Conservation (phyloP, 306 rosid species). For the Begonia peltatifolia region DNA sequence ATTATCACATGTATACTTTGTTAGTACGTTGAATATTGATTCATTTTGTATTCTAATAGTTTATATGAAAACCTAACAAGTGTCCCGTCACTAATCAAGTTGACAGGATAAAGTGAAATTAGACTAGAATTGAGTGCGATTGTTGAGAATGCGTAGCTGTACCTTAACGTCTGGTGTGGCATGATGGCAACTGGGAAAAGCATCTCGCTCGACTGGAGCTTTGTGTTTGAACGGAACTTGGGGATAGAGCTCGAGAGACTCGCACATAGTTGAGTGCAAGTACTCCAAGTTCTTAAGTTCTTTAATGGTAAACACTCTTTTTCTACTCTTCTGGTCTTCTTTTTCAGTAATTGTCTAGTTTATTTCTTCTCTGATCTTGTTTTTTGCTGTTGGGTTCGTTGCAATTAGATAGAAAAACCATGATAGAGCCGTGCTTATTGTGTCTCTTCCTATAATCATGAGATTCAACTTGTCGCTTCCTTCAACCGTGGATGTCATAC, state of each 20-base stretch:
- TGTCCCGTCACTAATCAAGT: too few relatives aligned
- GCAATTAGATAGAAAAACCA: constrained; percentile 20
- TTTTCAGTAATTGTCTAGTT: background rate
- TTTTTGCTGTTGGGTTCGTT: constrained; percentile 8
- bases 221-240: constrained; percentile 26
- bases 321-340: background rate
- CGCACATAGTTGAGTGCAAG: constrained; percentile 40
- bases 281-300: constrained; percentile 15
- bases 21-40: too few relatives aligned
- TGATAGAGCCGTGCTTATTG: constrained; percentile 4
- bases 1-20: too few relatives aligned
- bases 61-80: too few relatives aligned
- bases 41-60: too few relatives aligned
- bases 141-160: too few relatives aligned
- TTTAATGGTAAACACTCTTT: background rate
- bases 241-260: constrained; percentile 39
- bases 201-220: constrained; percentile 11
- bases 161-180: constrained; percentile 1
- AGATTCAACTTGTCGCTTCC: constrained; percentile 12
- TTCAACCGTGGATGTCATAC: background rate
- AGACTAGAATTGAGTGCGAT: too few relatives aligned
- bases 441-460: constrained; percentile 11
- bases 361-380: constrained; percentile 18
- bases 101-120: too few relatives aligned
- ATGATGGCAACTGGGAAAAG: constrained; percentile 40